These are phyloP conservation scores for Collybia nuda DNA, from an alignment of 768 basidiomycete species.

Conservation along the genomic window DNA sequence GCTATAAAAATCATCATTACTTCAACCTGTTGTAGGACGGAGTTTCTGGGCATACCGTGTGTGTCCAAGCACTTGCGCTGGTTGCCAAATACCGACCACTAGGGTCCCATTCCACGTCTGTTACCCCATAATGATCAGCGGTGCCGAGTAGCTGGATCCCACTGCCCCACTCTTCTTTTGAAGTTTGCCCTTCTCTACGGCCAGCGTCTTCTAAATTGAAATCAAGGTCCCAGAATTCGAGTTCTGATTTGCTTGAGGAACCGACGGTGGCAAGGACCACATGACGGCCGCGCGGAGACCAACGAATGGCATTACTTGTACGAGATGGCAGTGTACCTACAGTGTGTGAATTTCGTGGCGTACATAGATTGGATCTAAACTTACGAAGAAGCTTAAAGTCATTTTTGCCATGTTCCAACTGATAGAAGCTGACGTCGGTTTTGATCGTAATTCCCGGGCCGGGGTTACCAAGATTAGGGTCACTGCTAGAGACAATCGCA, in stretches of 20 bases:
- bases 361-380: constrained; percentile 19
- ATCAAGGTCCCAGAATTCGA: constrained; percentile 99
- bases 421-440: constrained; percentile 96
- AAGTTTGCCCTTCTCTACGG: constrained; percentile 48
- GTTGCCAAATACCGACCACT: constrained; percentile 92
- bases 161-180: constrained; percentile 78
- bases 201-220: constrained; percentile 66
- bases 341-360: constrained; percentile 9
- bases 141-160: constrained; percentile 84
- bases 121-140: constrained; percentile 95
- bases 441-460: constrained; percentile 93
- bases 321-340: constrained; percentile 76
- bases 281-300: constrained; percentile 96
- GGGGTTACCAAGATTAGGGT: constrained; percentile 90
- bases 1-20: constrained; percentile 41
- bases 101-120: constrained; percentile 98
- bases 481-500: constrained; percentile 90
- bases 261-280: constrained; percentile 96
- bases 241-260: constrained; percentile 91
- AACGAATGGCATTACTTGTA: constrained; percentile 91
- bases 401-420: constrained; percentile 87
- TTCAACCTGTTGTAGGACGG: constrained; percentile 7
- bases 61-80: constrained; percentile 93
- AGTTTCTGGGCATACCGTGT: constrained; percentile 59
- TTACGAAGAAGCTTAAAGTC: constrained; percentile 90